Percentiles rank a stretch among this genome's conserved stretches.
Evolutionary conservation across 2,329 filamentous ascomycete species (phyloP).

Genomic region (Colletotrichum tofieldiae): DNA sequence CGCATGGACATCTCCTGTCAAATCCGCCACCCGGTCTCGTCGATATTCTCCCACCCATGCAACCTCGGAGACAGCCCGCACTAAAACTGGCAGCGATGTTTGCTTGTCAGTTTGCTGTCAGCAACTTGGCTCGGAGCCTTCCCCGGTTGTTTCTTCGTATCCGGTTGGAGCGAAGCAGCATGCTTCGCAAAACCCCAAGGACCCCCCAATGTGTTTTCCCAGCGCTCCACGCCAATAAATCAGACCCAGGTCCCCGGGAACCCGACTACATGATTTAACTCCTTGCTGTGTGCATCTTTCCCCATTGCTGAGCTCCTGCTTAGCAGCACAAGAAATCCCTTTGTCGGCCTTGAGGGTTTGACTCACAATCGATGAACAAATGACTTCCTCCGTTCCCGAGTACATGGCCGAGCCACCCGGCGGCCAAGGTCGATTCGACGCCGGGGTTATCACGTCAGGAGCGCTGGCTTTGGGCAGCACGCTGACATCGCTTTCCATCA

Average conservation of each 20-base stretch:
- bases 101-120: not conserved
- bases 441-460: slow-evolving; percentile 12
- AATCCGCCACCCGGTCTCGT: not conserved
- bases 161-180: not conserved
- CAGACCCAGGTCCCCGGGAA: not conserved
- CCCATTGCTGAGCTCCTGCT: not conserved
- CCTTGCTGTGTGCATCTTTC: not conserved
- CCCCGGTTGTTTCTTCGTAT: not conserved
- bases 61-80: not conserved
- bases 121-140: not conserved
- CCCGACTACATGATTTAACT: not conserved
- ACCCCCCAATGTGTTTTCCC: not conserved
- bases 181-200: not conserved
- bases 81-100: not conserved
- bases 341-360: not conserved
- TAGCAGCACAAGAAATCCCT: not conserved
- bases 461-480: slow-evolving; percentile 16
- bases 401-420: slow-evolving; percentile 36
- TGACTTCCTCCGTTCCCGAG: slow-evolving; percentile 20
- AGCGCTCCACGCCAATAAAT: not conserved
- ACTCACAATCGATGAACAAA: slow-evolving; percentile 7
- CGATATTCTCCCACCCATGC: not conserved
- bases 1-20: not conserved
- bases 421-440: slow-evolving; percentile 33
- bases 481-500: slow-evolving; percentile 20